Evolutionary conservation across 2,329 filamentous ascomycete genomes (phyloP), one percentile per base, ranked within the genome.

Genomic region (Cladophialophora yegresii): DNA sequence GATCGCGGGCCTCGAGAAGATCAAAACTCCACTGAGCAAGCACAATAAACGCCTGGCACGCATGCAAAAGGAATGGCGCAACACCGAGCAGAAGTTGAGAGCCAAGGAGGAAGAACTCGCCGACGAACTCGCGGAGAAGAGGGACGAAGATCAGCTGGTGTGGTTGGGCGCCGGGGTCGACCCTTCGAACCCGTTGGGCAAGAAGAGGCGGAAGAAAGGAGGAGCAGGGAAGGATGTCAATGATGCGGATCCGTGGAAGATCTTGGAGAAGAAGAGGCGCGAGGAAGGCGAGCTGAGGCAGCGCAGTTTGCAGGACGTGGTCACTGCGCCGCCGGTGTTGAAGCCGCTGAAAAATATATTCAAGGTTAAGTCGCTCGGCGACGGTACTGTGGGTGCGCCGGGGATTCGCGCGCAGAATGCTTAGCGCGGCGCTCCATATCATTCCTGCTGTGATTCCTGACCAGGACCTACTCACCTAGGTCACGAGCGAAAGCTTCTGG

Each of bases 21-120:
- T 67, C 36, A 86, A 89, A 0, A 73, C 89, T 8, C 84, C 85
- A 67, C 83, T 86, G 58, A 97, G 93, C 5, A 89, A 88, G 75
- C 95, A 93, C 73, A 93, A 97, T 79, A 89, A 87, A 75, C 88
- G 89, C 69, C 88, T 97, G 65, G 81, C 83, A 57, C 82, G 82
- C 56, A 76, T 88, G 74, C 85, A 87, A 68, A 76, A 77, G 8
- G 80, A 83, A 23, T 88, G 86, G 85, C 80, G 84, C 33, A 78
- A 82, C 66, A 81, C 82, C 54, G 83, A 85, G 33, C 78, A 74
- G 22, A 75, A 77, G 62, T 77, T 83, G 81, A 87, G 88, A 71
- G 90, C 90, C 73, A 83, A 91, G 69, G 91, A 93, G 74, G 88
- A 89, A 51, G 90, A 93, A 70, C 92, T 90, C 84, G 81, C 84